Conservation (phyloP, 306 rosid species). For the Cotoneaster glaucophyllus region DNA sequence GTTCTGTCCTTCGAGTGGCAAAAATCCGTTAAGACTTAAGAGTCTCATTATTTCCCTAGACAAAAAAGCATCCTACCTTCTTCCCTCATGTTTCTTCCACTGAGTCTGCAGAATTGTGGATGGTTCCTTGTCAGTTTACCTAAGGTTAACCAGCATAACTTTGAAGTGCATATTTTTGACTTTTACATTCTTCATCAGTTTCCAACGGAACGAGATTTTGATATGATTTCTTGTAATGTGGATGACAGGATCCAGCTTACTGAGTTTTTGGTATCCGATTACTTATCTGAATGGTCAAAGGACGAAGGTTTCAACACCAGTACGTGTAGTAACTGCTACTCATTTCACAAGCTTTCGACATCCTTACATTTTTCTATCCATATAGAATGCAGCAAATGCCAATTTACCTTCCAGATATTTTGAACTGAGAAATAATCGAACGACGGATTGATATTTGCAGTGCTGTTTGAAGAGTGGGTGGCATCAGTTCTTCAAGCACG, state of each 20-base stretch:
- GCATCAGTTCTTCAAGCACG: conserved; percentile 58
- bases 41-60: not conserved
- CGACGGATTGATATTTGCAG: conserved; percentile 31
- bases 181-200: not conserved
- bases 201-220: not conserved
- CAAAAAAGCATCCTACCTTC: not conserved
- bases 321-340: conserved; percentile 27
- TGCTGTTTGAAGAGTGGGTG: conserved; percentile 79
- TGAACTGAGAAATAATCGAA: conserved; percentile 10
- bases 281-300: conserved; percentile 60
- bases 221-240: not conserved
- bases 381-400: not conserved
- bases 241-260: conserved; percentile 77
- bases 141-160: not conserved
- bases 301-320: conserved; percentile 53
- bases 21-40: not conserved
- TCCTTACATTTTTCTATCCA: not conserved
- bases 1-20: not conserved
- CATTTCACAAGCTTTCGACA: not conserved
- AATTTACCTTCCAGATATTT: not conserved
- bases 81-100: not conserved
- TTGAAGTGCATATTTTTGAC: not conserved
- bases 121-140: not conserved
- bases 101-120: not conserved
- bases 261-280: conserved; percentile 73